Evolutionary conservation across 1,284 basidiomycete genomes (phyloP), one percentile per base, ranked within the genome.

Genomic region (Tilletia caries): DNA sequence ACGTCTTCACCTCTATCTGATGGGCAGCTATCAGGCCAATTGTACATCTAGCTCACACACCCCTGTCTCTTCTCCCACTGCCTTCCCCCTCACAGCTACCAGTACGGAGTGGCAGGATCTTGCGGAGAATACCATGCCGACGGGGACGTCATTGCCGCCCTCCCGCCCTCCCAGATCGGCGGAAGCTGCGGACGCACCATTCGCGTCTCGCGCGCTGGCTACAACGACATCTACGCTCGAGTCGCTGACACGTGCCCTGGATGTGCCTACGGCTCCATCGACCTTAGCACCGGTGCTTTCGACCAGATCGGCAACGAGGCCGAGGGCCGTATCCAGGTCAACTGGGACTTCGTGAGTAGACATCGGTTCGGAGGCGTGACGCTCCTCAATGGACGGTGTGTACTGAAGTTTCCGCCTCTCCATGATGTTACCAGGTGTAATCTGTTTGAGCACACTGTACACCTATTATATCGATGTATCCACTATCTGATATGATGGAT

Each of bases 181-280:
- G 43, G 23, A 8, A 20, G 13, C 32, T 65, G 64, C 41, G 64
- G 64, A 13, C 43, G 41, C 23, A 65, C 64, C 27, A 46, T 65
- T 29, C 37, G 43, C 34, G 43, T 65, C 10, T 34, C 32, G 13
- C 41, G 41, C 64, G n/a, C 34, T 20, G 64, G 43, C 64, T 25
- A 46, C 41, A 23, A 18, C 3, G 43, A 43, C 64, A 32, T 65
- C 23, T 46, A 65, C 41, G n/a, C 64, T 29, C n/a, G n/a, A 18
- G 64, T 65, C 20, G 64, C 64, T 18, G 64, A 65, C 64, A 46
- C 37, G 5, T 65, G 64, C 64, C 64, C 64, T 18, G 64, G 64
- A 13, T 65, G 64, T 25, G 64, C 32, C 27, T 44, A 43, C 23
- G 64, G 64, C 41, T 65, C 64, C 18, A 43, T 65, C 37, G 64